Percentiles rank a stretch among this genome's conserved stretches.
Conservation (phyloP, 805 yeast species). For the Tetrapisispora phaffii region DNA sequence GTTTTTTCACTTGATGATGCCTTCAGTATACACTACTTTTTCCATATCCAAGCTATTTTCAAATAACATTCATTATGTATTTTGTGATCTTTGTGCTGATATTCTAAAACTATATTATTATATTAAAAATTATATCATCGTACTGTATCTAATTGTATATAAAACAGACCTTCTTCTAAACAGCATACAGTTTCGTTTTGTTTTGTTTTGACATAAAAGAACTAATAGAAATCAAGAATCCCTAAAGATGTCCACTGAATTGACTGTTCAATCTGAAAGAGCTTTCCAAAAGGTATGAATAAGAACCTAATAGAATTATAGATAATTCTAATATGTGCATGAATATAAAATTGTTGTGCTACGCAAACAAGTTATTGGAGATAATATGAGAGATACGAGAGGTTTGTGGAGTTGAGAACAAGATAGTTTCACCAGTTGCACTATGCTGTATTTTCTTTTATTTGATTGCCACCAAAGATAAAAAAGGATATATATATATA, state of each 20-base stretch:
- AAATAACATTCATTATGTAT: background rate
- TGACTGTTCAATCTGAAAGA: constrained; percentile 99
- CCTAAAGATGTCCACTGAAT: constrained; percentile 93
- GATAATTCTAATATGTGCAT: background rate
- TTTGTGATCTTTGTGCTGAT: background rate
- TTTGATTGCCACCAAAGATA: too few species aligned
- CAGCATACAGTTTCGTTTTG: too few species aligned
- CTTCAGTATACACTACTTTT: background rate
- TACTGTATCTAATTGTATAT: background rate
- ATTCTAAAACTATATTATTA: too few species aligned
- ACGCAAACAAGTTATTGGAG: too few species aligned
- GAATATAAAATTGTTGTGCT: too few species aligned
- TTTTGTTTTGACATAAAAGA: too few species aligned
- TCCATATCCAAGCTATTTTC: background rate
- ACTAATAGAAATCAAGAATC: constrained; percentile 17
- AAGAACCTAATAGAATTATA: background rate
- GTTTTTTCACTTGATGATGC: background rate
- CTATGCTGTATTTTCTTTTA: too few species aligned
- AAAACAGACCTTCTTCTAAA: too few species aligned
- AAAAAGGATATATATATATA: too few species aligned
- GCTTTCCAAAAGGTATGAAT: constrained; percentile 98
- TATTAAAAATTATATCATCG: background rate
- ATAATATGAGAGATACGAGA: background rate
- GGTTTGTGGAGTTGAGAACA: too few species aligned
- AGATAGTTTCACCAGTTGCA: too few species aligned